These are phyloP conservation scores for Trichosporon coremiiforme DNA, from an alignment of 1,284 basidiomycete genomes.

Conservation along the genomic window DNA sequence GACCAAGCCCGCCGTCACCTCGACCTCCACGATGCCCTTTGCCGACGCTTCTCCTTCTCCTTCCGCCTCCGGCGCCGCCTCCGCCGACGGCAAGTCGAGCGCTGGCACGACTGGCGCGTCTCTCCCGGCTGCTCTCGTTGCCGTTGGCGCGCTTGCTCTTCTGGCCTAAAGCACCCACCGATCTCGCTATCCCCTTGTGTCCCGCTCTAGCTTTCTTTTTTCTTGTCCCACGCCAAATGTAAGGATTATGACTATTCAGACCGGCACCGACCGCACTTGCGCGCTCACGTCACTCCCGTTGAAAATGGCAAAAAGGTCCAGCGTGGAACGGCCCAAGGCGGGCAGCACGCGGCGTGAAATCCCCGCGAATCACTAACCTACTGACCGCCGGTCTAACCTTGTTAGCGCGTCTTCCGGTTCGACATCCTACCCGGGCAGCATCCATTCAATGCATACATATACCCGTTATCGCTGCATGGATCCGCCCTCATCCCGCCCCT, in stretches of 20 bases:
- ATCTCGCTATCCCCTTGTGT: neutral
- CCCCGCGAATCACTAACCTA: constrained; percentile 3
- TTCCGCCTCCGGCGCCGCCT: neutral
- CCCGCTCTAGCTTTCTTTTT: neutral
- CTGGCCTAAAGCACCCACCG: neutral
- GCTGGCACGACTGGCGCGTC: neutral
- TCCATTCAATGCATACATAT: neutral
- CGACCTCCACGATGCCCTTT: neutral
- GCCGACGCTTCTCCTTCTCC: neutral
- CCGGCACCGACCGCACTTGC: neutral
- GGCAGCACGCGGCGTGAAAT: neutral
- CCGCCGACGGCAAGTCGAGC: neutral
- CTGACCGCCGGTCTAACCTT: constrained; percentile 16
- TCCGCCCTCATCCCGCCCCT: neutral
- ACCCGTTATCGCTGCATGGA: neutral
- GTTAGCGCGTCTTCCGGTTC: constrained; percentile 11
- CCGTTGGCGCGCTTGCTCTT: constrained; percentile 7
- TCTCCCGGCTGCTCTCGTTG: constrained; percentile 5
- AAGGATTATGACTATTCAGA: constrained; percentile 8
- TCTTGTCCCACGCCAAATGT: constrained; percentile 4
- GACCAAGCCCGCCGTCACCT: neutral
- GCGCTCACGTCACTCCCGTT: neutral
- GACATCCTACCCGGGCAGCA: neutral
- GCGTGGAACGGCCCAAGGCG: neutral
- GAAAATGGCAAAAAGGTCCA: neutral